Percentiles rank a stretch among this genome's conserved stretches.
Evolutionary conservation across 2,329 filamentous ascomycete genomes (phyloP).

Genomic region (Biscogniauxia sp.): DNA sequence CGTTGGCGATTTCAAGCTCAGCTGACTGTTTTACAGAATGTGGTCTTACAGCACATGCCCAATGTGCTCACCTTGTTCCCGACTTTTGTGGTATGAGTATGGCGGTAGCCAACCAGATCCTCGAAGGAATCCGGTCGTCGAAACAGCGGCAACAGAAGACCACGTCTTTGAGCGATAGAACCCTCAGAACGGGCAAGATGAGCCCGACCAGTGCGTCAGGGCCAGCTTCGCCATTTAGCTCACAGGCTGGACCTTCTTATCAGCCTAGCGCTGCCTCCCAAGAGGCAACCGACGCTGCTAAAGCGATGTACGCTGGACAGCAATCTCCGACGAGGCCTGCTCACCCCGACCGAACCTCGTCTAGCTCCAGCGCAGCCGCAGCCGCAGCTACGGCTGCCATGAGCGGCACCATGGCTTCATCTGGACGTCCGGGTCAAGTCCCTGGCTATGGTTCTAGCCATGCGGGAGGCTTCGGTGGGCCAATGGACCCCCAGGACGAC

Average conservation of each 20-base stretch:
- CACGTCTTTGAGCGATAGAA: slow-evolving; percentile 61
- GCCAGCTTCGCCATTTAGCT: slow-evolving; percentile 28
- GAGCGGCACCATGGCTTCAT: slow-evolving; percentile 45
- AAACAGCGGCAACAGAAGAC: slow-evolving; percentile 67
- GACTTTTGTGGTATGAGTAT: slow-evolving; percentile 99
- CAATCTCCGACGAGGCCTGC: slow-evolving; percentile 48
- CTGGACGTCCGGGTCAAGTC: slow-evolving; percentile 24
- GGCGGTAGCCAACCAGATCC: slow-evolving; percentile 91
- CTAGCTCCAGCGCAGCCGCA: slow-evolving; percentile 52
- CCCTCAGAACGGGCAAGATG: slow-evolving; percentile 55
- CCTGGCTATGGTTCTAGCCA: slow-evolving; percentile 35
- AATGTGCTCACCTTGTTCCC: slow-evolving; percentile 91
- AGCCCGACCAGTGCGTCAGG: slow-evolving; percentile 39
- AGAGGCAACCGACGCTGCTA: slow-evolving; percentile 63
- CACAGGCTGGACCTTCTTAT: slow-evolving; percentile 26
- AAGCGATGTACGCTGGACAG: slow-evolving; percentile 57
- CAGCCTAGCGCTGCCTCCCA: slow-evolving; percentile 39
- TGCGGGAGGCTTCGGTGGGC: slow-evolving; percentile 30
- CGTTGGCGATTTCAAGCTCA: not conserved
- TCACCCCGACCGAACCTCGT: slow-evolving; percentile 54
- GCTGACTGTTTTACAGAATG: slow-evolving; percentile 64
- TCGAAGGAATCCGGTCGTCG: slow-evolving; percentile 79
- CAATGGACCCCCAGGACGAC: slow-evolving; percentile 30
- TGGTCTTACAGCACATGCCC: slow-evolving; percentile 82
- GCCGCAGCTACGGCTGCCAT: slow-evolving; percentile 59